Conservation (phyloP, 306 rosid species). For the Dryas drummondii region DNA sequence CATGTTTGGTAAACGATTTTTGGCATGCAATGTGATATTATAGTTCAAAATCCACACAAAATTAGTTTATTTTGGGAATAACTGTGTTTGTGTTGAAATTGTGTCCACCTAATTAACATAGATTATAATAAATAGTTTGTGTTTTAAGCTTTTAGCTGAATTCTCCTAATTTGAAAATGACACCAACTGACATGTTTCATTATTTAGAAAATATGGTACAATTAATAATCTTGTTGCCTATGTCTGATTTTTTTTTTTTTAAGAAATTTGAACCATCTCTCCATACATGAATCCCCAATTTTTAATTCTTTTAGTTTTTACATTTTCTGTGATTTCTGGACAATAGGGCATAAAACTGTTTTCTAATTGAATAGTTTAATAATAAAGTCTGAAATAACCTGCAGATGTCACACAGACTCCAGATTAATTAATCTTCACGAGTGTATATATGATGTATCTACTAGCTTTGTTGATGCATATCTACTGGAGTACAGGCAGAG, state of each 20-base stretch:
- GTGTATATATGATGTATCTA: not conserved
- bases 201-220: too few species aligned
- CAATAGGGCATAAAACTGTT: not conserved
- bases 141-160: too few species aligned
- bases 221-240: not conserved
- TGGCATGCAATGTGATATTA: too few species aligned
- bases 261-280: not conserved
- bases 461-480: slow-evolving; percentile 16
- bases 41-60: too few species aligned
- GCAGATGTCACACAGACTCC: slow-evolving; percentile 3
- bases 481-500: not conserved
- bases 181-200: too few species aligned
- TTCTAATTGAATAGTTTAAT: slow-evolving; percentile 1
- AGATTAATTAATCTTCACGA: not conserved
- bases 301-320: not conserved
- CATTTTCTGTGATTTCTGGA: not conserved
- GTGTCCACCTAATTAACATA: not conserved
- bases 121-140: too few species aligned
- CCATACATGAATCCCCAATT: not conserved
- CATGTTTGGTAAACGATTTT: too few species aligned
- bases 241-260: not conserved
- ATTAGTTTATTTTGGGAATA: not conserved
- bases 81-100: not conserved
- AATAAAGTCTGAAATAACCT: slow-evolving; percentile 15
- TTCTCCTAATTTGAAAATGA: too few species aligned